Percentiles rank a stretch among this genome's conserved stretches.
These are phyloP conservation scores for Mortierella alpina DNA, from an alignment of 192 early-diverging fungal genomes.

Conservation along the genomic window DNA sequence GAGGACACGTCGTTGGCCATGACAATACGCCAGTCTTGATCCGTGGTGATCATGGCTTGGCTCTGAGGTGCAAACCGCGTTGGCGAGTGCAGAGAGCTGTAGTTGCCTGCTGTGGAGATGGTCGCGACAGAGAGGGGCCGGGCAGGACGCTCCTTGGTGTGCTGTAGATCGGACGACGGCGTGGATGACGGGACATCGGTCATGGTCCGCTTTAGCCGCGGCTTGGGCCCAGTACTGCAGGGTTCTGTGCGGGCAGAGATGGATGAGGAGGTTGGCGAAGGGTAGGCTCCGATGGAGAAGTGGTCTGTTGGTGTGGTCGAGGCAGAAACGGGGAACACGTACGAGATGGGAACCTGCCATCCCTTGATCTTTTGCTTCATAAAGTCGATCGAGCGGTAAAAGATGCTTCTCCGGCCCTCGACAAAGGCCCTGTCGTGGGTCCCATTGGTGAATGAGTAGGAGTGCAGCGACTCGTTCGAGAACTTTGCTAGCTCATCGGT, in stretches of 20 bases:
- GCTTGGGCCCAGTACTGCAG: background rate
- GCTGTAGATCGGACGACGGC: background rate
- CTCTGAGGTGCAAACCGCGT: conserved; percentile 69
- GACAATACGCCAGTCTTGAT: conserved; percentile 59
- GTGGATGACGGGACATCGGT: conserved; percentile 33
- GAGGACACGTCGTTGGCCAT: conserved; percentile 70
- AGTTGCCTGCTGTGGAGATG: conserved; percentile 39
- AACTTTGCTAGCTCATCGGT: conserved; percentile 58
- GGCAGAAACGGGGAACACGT: conserved; percentile 34
- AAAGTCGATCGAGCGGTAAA: conserved; percentile 61
- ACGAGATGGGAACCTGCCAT: conserved; percentile 57
- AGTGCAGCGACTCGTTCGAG: conserved; percentile 61
- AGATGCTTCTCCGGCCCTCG: conserved; percentile 59
- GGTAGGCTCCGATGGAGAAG: conserved; percentile 48
- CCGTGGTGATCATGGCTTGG: conserved; percentile 70
- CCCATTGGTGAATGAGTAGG: conserved; percentile 54
- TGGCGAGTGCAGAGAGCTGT: conserved; percentile 56
- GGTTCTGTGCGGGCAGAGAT: conserved; percentile 13
- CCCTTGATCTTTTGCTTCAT: conserved; percentile 67
- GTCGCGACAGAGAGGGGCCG: conserved; percentile 50
- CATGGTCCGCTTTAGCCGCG: conserved; percentile 50
- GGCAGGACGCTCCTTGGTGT: conserved; percentile 26
- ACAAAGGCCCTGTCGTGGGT: conserved; percentile 51
- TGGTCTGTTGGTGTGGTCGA: conserved; percentile 26
- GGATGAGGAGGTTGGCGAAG: conserved; percentile 33